phyloP scores from a whole-genome alignment of 1,284 basidiomycete species.

The Pyrrhoderma lamaoense region DNA sequence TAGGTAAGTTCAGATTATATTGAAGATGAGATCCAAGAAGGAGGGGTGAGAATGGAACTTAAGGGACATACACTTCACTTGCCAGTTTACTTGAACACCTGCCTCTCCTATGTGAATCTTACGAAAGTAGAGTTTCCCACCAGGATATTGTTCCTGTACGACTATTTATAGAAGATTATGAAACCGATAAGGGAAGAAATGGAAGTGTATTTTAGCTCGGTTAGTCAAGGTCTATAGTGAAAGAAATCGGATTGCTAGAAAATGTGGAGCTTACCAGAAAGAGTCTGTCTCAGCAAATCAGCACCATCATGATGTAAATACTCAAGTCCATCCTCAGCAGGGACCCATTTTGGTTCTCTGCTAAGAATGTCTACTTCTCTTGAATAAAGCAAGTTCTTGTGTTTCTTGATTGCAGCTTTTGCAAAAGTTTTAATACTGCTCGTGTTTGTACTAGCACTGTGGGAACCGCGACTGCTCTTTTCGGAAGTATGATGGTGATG shows the following conservation, averaged over 20 bases:
- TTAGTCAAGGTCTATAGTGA: no score
- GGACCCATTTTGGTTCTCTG: neutral
- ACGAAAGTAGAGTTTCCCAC: conserved; percentile 2
- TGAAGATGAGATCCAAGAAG: neutral
- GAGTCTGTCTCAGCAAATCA: neutral
- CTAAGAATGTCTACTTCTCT: no score
- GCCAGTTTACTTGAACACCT: conserved; percentile 1
- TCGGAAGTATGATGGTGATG: no score
- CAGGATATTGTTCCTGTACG: neutral
- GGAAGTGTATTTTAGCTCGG: no score
- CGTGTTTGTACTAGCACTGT: no score
- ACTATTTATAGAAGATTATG: neutral
- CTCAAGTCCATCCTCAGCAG: neutral
- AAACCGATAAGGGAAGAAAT: no score
- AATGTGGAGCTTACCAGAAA: conserved; percentile 1
- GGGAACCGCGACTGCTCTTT: no score
- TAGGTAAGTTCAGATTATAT: neutral
- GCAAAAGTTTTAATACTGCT: no score
- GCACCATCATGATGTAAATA: neutral
- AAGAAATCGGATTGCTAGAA: no score
- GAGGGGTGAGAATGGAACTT: neutral
- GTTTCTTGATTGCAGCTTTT: no score
- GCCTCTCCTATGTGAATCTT: neutral
- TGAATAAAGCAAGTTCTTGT: no score
- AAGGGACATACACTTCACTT: neutral